Evolutionary conservation across 169 alveolate species (phyloP).

Genomic region (Eimeria falciformis): DNA sequence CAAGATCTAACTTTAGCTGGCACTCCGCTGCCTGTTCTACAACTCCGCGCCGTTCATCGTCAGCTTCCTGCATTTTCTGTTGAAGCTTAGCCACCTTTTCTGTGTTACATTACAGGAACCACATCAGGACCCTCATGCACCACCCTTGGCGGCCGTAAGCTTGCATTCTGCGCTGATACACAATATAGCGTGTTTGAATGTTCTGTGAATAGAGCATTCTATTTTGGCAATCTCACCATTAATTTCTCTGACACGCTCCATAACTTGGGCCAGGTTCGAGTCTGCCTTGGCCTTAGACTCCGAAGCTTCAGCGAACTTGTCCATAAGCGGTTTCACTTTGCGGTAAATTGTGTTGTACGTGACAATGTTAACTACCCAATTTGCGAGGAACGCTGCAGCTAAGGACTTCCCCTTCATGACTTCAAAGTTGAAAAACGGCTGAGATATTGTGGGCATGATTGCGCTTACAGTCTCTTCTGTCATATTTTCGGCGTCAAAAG

Average conservation of each 20-base stretch:
- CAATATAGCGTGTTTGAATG: no score
- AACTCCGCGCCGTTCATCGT: constrained; percentile 88
- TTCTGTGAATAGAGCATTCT: background rate
- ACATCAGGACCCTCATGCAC: background rate
- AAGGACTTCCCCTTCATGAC: constrained; percentile 94
- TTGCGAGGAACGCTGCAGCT: constrained; percentile 96
- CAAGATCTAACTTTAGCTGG: constrained; percentile 91
- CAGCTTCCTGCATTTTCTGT: constrained; percentile 93
- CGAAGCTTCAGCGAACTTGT: constrained; percentile 93
- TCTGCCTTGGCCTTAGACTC: constrained; percentile 92
- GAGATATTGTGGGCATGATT: constrained; percentile 91
- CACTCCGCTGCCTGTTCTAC: constrained; percentile 94
- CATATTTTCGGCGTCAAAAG: constrained; percentile 94
- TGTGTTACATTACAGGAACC: constrained; percentile 51
- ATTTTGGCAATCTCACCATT: constrained; percentile 83
- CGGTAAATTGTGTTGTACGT: constrained; percentile 94
- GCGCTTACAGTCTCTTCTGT: constrained; percentile 93
- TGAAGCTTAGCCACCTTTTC: constrained; percentile 88
- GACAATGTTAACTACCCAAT: constrained; percentile 95
- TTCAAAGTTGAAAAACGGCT: constrained; percentile 93
- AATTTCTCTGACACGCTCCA: constrained; percentile 91
- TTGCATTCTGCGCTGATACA: no score
- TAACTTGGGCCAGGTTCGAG: constrained; percentile 93
- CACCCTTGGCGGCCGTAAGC: no score
- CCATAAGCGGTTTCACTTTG: constrained; percentile 95